Percentiles rank a stretch among this genome's conserved stretches.
These are phyloP conservation scores for Salix viminalis DNA, from an alignment of 345 rosid genomes.

Conservation along the genomic window DNA sequence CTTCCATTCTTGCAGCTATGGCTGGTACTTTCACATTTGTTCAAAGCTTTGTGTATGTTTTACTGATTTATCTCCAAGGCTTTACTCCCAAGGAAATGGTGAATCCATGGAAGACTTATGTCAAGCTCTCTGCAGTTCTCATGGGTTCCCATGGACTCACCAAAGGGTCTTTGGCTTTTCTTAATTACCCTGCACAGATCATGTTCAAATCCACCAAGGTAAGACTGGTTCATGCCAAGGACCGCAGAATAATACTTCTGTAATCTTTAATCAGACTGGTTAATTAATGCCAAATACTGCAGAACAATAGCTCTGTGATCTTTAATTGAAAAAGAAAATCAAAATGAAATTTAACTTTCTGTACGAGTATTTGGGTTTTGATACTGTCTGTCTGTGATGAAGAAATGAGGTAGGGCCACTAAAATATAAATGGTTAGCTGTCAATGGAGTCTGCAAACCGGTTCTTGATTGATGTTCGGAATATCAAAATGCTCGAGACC, in stretches of 20 bases:
- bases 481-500: neutral
- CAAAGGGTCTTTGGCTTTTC: constrained; percentile 90
- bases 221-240: neutral
- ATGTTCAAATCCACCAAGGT: constrained; percentile 98
- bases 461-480: neutral
- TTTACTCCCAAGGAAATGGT: constrained; percentile 77
- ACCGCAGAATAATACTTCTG: too few relatives aligned
- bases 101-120: constrained; percentile 91
- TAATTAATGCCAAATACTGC: neutral
- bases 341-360: neutral
- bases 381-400: neutral
- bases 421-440: neutral
- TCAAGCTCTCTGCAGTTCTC: constrained; percentile 88
- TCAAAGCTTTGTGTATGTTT: constrained; percentile 85
- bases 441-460: neutral
- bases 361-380: neutral
- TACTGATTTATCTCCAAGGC: constrained; percentile 78
- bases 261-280: neutral
- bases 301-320: neutral
- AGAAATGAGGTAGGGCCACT: neutral
- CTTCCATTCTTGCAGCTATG: constrained; percentile 53
- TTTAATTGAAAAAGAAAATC: neutral
- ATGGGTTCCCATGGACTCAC: constrained; percentile 97
- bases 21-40: constrained; percentile 96
- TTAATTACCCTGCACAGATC: constrained; percentile 86